Base-by-base conservation (phyloP, 2,329 filamentous ascomycete species). In the Botryotinia calthae region DNA sequence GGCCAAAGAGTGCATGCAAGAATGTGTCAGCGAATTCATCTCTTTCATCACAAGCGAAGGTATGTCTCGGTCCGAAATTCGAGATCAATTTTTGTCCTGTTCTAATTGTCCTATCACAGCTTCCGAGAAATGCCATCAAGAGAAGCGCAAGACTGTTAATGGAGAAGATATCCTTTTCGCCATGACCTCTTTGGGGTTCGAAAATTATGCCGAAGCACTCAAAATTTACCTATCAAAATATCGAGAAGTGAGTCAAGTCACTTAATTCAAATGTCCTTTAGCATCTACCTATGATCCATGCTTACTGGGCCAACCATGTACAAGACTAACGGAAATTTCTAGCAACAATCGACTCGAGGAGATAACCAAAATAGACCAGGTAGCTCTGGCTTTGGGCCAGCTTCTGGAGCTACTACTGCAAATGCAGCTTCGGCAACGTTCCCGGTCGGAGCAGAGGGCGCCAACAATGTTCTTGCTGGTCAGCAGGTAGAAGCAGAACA, bases 21-120 rank as follows among this genome's bases (percentile, higher is more conserved):
- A 99, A 84, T 99, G 96, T 81, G 96, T 99, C 73, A 98, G 95
- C 90, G 96, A 99, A 85, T 99, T 99, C 84, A 99, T 99, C 86
- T 97, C 94, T 10, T 99, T 99, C 87, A 98, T 99, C 82, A 99
- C 96, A 51, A 98, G 95, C 83, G 96, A 99, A 88, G 96, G 96
- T 97, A 83, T 81, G 92, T 85, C 68, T 70, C 48, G 25, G 70
- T 68, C 69, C 42, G 37, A 69, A 42, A 56, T 66, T 48, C 54
- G 46, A 73, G 68, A 72, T 72, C 66, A 68, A 61, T 46, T 44
- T 37, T 65, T 75, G 71, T 73, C 51, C 66, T 68, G 28, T 72
- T 58, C 76, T 80, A 73, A 75, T 75, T 67, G 73, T 76, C 63
- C 66, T 72, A 70, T 78, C 78, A 82, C 81, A 98, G 96, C 96